Evolutionary conservation across 2,329 filamentous ascomycete genomes (phyloP), one percentile per base, ranked within the genome.

Genomic region (Fusarium sp.): DNA sequence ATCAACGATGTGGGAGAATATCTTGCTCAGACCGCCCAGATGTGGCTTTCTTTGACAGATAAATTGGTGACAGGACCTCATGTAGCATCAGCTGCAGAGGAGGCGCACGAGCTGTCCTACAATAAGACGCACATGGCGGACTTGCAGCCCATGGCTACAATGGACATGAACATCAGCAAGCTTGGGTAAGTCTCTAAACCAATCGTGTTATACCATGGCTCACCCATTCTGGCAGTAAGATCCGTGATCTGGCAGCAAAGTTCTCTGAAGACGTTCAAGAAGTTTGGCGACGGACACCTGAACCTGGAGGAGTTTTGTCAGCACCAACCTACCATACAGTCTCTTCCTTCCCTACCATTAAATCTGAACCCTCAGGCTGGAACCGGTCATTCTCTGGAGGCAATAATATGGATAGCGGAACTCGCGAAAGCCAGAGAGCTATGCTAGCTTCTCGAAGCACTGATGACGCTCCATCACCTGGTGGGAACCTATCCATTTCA

Each of bases 1-100:
- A 77, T 82, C 47, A 73, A 72, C 38, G 81, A 83, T 39, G 78
- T 83, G 65, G 82, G 82, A 38, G 81, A 83, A 31, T 83, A 83
- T 64, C 69, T 83, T 31, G 74, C 77, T 36, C 80, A 79, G 33
- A 81, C 80, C n/a, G 80, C 82, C 28, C 62, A 77, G 42, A 73
- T 83, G 63, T 82, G 78, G 79, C 76, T 78, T n/a, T 72, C 71
- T 28, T 69, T 83, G 56, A 82, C 82, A 39, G 79, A 82, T n/a
- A 76, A 71, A 41, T 73, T 83, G n/a, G 71, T 81, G 8, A 69
- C 78, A 47, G 82, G 80, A 22, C 75, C 79, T 31, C 80, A 83
- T 64, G 80, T 83, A 52, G 74, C 77, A n/a, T 70, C 75, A 41
- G 78, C 79, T 33, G 72, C 73, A 22, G 54, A 72, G 8, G 75